phyloP scores from a whole-genome alignment of 2,329 filamentous ascomycete genomes.

The Colletotrichum incanum region DNA sequence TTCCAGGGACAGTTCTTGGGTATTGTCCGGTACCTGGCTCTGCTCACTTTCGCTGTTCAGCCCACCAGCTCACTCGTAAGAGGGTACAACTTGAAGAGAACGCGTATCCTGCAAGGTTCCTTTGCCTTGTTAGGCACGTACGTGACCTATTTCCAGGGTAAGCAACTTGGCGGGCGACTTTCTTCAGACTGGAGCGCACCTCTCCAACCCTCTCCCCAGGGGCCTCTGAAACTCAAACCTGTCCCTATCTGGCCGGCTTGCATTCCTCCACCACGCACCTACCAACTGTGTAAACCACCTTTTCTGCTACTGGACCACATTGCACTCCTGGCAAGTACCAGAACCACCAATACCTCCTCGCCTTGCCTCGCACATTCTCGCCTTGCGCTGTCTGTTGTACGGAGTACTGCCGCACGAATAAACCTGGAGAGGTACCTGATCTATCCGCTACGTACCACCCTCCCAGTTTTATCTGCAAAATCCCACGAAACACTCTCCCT shows the following conservation, averaged over 20 bases:
- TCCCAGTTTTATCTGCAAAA: slow-evolving; percentile 39
- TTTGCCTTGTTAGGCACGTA: neutral
- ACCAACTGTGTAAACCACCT: slow-evolving; percentile 28
- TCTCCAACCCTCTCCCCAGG: slow-evolving; percentile 28
- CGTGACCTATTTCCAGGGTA: slow-evolving; percentile 3
- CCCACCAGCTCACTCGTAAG: neutral
- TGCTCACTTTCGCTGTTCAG: neutral
- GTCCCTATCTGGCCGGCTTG: slow-evolving; percentile 40
- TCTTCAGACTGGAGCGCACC: slow-evolving; percentile 23
- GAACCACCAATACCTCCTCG: neutral
- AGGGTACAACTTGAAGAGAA: neutral
- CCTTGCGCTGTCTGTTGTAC: neutral
- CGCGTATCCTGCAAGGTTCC: neutral
- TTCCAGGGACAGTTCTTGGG: neutral
- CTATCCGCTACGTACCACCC: slow-evolving; percentile 32
- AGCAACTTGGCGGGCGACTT: slow-evolving; percentile 12
- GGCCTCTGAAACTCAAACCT: slow-evolving; percentile 42
- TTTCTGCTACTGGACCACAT: slow-evolving; percentile 8
- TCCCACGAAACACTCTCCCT: slow-evolving; percentile 42
- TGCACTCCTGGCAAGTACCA: slow-evolving; percentile 16
- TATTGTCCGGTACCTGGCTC: neutral
- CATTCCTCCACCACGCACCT: slow-evolving; percentile 30
- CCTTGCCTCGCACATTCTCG: slow-evolving; percentile 1
- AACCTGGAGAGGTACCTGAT: slow-evolving; percentile 22
- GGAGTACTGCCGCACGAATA: slow-evolving; percentile 2